Evolutionary conservation across 805 yeast species (phyloP).

Genomic region (Ascoidea rubescens): DNA sequence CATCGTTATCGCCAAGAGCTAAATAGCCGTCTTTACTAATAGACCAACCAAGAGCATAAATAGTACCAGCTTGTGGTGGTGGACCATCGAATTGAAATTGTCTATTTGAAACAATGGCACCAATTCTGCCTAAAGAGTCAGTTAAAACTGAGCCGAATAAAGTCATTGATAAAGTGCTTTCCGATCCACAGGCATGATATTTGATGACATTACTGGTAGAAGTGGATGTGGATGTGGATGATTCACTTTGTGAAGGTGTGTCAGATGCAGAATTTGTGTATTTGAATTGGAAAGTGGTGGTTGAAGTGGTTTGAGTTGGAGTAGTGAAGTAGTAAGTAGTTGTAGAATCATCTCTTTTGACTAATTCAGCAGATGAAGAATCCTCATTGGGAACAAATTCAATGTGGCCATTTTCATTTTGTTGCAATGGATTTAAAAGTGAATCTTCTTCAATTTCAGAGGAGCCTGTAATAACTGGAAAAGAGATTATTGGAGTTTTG

Average conservation of each 20-base stretch:
- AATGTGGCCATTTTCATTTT: no score
- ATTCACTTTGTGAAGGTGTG: conserved; percentile 14
- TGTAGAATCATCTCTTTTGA: conserved; percentile 2
- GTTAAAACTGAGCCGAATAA: conserved; percentile 26
- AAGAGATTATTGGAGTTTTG: no score
- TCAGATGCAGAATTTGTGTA: conserved; percentile 1
- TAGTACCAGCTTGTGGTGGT: conserved; percentile 43
- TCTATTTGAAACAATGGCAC: conserved; percentile 46
- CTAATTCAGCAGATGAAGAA: no score
- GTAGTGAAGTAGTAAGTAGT: conserved; percentile 7
- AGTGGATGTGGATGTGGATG: conserved; percentile 14
- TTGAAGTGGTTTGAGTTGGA: conserved; percentile 14
- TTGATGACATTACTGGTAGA: conserved; percentile 10
- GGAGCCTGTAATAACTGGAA: no score
- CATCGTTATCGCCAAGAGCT: conserved; percentile 31
- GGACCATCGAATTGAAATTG: conserved; percentile 57
- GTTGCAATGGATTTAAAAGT: no score
- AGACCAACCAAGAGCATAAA: conserved; percentile 36
- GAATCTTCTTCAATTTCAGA: no score
- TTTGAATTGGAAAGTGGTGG: conserved; percentile 15
- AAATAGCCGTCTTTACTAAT: conserved; percentile 22
- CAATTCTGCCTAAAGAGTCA: conserved; percentile 37
- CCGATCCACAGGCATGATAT: conserved; percentile 21
- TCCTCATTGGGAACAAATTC: no score
- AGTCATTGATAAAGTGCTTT: conserved; percentile 32